A percentile compares a stretch with the other conserved stretches of the same genome.
These are phyloP conservation scores for Ceratocystis diversiconidia DNA, from an alignment of 2,329 filamentous ascomycete species.

Conservation along the genomic window DNA sequence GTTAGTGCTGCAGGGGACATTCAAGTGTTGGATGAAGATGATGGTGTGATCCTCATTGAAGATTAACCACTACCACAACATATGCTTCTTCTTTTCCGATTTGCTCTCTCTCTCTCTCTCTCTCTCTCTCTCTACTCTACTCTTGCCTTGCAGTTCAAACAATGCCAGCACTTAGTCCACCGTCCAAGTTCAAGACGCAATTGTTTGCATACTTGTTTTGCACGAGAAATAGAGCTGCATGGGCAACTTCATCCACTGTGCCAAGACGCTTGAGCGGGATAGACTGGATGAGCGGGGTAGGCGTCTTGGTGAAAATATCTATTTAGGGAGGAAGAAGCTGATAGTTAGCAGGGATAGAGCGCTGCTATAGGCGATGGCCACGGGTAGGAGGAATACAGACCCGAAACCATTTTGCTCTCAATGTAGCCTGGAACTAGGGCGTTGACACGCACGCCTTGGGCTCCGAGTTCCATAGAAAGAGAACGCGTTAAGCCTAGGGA, in stretches of 20 bases:
- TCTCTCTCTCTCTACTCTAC: neutral
- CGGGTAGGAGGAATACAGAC: conserved; percentile 30
- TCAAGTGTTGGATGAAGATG: conserved; percentile 22
- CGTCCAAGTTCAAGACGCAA: conserved; percentile 73
- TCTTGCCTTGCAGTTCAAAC: conserved; percentile 19
- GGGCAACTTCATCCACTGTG: conserved; percentile 56
- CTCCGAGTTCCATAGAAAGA: conserved; percentile 47
- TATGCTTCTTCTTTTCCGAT: neutral
- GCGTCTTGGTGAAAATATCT: conserved; percentile 10
- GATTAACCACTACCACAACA: conserved; percentile 21
- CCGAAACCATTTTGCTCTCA: conserved; percentile 61
- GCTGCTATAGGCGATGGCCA: neutral
- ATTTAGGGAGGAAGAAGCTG: too few species aligned
- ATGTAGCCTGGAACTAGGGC: conserved; percentile 74
- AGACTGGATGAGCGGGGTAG: conserved; percentile 2
- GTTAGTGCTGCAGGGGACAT: conserved; percentile 20
- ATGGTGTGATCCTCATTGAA: conserved; percentile 34
- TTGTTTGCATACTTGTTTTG: conserved; percentile 75
- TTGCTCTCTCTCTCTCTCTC: neutral
- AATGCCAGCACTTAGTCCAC: conserved; percentile 58
- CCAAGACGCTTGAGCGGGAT: conserved; percentile 45
- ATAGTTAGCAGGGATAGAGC: neutral
- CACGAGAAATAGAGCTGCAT: conserved; percentile 64
- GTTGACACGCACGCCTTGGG: conserved; percentile 57
- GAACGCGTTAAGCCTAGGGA: conserved; percentile 50